Percentiles rank a stretch among this genome's conserved stretches.
These are phyloP conservation scores for Hypoxylon fuscum DNA, from an alignment of 495 filamentous ascomycete species.

Conservation along the genomic window DNA sequence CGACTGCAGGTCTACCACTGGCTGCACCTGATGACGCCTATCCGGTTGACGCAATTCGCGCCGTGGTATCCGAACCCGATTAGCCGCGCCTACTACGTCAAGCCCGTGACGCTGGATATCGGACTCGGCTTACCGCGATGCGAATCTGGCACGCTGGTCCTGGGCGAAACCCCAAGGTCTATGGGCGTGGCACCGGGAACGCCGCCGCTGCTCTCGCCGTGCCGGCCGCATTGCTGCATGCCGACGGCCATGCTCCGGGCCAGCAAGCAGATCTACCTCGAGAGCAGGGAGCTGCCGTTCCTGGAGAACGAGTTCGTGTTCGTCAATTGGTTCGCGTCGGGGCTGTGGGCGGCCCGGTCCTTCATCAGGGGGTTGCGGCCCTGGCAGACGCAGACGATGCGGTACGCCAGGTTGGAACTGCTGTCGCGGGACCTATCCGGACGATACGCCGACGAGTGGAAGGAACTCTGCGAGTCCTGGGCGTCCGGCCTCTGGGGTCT, in stretches of 20 bases:
- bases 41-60: constrained; percentile 30
- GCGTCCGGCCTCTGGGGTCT: constrained; percentile 38
- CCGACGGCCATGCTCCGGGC: constrained; percentile 43
- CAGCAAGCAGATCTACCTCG: constrained; percentile 46
- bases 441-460: constrained; percentile 37
- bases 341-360: constrained; percentile 38
- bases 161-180: not conserved
- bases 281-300: constrained; percentile 45
- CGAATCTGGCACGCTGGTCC: not conserved
- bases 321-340: constrained; percentile 47
- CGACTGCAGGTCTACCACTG: constrained; percentile 48
- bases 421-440: constrained; percentile 36
- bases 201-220: constrained; percentile 38
- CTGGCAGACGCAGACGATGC: constrained; percentile 50
- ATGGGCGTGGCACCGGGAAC: not conserved
- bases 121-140: not conserved
- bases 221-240: constrained; percentile 43
- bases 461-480: constrained; percentile 44
- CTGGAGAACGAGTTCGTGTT: constrained; percentile 52
- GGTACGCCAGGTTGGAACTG: constrained; percentile 44
- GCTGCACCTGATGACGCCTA: constrained; percentile 40
- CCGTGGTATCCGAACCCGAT: constrained; percentile 43
- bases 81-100: constrained; percentile 39
- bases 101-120: constrained; percentile 22
- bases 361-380: constrained; percentile 35